Percentiles rank a stretch among this genome's conserved stretches.
These are phyloP conservation scores for Ustilago nuda DNA, from an alignment of 1,284 basidiomycete genomes.

Conservation along the genomic window DNA sequence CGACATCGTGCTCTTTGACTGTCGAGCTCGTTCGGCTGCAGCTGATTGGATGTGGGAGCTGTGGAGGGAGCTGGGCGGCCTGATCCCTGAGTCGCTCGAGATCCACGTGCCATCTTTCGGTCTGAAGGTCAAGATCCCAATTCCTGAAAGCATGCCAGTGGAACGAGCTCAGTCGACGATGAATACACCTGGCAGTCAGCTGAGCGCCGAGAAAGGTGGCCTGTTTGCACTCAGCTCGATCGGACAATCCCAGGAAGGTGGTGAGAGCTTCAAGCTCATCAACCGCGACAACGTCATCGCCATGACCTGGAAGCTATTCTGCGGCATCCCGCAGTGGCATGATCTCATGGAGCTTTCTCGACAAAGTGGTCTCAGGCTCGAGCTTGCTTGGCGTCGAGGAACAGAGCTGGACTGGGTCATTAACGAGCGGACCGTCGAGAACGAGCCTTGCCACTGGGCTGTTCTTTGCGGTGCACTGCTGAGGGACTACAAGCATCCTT, in stretches of 20 bases:
- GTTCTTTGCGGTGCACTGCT: constrained; percentile 80
- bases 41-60: constrained; percentile 86
- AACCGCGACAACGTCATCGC: constrained; percentile 75
- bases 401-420: constrained; percentile 84
- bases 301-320: constrained; percentile 72
- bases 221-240: constrained; percentile 33
- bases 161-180: constrained; percentile 14
- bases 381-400: constrained; percentile 80
- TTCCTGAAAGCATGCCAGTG: constrained; percentile 72
- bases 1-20: constrained; percentile 82
- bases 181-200: constrained; percentile 28
- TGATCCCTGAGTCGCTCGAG: constrained; percentile 72
- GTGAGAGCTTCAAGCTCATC: constrained; percentile 73
- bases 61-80: constrained; percentile 76
- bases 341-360: constrained; percentile 74
- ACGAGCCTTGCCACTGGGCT: constrained; percentile 77
- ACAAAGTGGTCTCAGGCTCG: constrained; percentile 75
- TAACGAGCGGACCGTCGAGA: constrained; percentile 77
- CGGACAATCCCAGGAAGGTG: constrained; percentile 35
- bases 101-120: constrained; percentile 73
- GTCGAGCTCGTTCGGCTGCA: constrained; percentile 74
- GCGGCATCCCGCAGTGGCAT: constrained; percentile 75
- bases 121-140: constrained; percentile 76
- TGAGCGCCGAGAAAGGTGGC: constrained; percentile 18
- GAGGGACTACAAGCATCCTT: constrained; percentile 71